These are phyloP conservation scores for Colletotrichum sp. DNA, from an alignment of 2,329 filamentous ascomycete species.

Conservation along the genomic window DNA sequence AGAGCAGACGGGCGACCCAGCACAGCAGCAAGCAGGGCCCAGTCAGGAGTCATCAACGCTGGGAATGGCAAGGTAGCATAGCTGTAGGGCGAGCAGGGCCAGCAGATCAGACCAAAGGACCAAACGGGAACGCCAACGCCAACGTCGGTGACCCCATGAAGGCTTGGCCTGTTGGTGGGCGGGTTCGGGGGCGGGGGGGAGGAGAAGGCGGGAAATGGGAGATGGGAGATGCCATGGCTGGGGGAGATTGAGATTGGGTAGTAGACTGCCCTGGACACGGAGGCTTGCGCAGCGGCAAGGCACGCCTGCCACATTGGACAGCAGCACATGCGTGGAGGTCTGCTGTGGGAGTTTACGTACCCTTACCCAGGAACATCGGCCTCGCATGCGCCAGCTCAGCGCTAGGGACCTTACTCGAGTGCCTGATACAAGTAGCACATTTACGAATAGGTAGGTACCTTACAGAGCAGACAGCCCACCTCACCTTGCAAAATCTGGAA, in stretches of 20 bases:
- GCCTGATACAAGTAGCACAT: neutral
- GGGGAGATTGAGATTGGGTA: neutral
- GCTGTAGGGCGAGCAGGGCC: neutral
- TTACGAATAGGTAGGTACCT: neutral
- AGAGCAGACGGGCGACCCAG: neutral
- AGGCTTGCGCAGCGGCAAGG: neutral
- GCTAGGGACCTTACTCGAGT: neutral
- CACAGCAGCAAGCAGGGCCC: neutral
- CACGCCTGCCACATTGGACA: neutral
- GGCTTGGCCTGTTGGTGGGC: neutral
- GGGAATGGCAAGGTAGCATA: neutral
- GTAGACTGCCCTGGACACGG: neutral
- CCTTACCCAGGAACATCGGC: neutral
- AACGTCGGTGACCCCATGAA: neutral
- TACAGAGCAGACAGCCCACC: neutral
- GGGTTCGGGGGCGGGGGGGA: neutral
- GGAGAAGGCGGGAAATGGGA: neutral
- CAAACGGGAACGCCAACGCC: neutral
- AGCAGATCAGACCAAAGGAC: conserved; percentile 2
- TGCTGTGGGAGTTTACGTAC: neutral
- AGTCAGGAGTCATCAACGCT: neutral
- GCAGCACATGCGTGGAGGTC: neutral
- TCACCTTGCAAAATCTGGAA: neutral
- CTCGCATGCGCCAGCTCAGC: neutral
- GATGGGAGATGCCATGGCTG: neutral